phyloP scores from a whole-genome alignment of 495 filamentous ascomycete genomes.

The Geoglossum glabrum region DNA sequence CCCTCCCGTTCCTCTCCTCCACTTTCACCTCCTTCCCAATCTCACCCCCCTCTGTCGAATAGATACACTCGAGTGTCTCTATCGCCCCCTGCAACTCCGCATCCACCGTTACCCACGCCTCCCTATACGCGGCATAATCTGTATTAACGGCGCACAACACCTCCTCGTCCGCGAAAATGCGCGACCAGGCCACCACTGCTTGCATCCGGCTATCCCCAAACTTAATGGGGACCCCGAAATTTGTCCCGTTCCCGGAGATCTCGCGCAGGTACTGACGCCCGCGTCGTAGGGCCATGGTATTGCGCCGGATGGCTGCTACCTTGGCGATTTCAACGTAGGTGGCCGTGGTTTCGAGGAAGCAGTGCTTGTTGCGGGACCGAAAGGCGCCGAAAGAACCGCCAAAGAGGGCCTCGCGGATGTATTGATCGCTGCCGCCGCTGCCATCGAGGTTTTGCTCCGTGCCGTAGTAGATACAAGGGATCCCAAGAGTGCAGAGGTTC shows the following conservation, averaged over 20 bases:
- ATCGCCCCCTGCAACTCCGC: background rate
- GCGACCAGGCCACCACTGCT: constrained; percentile 11
- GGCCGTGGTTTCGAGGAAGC: constrained; percentile 9
- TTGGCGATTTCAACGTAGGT: constrained; percentile 7
- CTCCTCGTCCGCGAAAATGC: constrained; percentile 12
- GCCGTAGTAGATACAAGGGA: constrained; percentile 16
- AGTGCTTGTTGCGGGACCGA: constrained; percentile 9
- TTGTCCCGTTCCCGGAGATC: constrained; percentile 9
- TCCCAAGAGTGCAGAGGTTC: constrained; percentile 12
- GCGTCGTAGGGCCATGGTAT: constrained; percentile 2
- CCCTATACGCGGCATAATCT: background rate
- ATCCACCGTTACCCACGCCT: constrained; percentile 10
- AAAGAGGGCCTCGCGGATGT: constrained; percentile 14
- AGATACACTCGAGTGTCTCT: constrained; percentile 5
- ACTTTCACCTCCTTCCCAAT: background rate
- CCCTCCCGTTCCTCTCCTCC: constrained; percentile 3
- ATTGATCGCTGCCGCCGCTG: constrained; percentile 8
- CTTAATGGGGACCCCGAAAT: constrained; percentile 7
- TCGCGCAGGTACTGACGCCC: constrained; percentile 12
- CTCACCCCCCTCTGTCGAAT: background rate
- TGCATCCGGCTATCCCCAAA: constrained; percentile 1
- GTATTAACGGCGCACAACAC: constrained; percentile 14
- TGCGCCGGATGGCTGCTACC: constrained; percentile 4
- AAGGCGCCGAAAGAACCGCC: constrained; percentile 13
- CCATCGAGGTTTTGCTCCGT: constrained; percentile 13